A percentile compares a stretch with the other conserved stretches of the same genome.
Evolutionary conservation across 139 green algal species (phyloP).

Genomic region (Tetratostichococcus sp.): DNA sequence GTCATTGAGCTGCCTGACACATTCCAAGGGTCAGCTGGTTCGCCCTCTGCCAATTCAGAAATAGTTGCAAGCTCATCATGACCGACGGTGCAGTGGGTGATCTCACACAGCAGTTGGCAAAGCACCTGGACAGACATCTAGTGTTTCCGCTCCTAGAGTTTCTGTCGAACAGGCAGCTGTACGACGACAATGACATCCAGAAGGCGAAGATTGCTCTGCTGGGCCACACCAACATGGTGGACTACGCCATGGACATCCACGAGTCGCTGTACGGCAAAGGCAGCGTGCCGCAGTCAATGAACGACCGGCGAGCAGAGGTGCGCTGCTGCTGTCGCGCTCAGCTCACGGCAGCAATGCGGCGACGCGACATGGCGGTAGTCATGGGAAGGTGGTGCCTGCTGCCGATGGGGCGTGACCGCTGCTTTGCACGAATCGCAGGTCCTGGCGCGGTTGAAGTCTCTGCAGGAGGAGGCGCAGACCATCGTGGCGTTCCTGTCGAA

Average conservation of each 20-base stretch:
- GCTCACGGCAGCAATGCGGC: neutral
- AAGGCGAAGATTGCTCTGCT: slow-evolving; percentile 93
- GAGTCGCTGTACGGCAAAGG: slow-evolving; percentile 40
- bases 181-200: slow-evolving; percentile 84
- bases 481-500: slow-evolving; percentile 91
- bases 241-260: slow-evolving; percentile 91
- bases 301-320: slow-evolving; percentile 44
- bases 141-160: slow-evolving; percentile 97
- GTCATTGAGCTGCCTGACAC: too few relatives aligned
- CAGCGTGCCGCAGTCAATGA: slow-evolving; percentile 52
- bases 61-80: too few relatives aligned
- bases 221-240: slow-evolving; percentile 97
- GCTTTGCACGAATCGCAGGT: too few relatives aligned
- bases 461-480: slow-evolving; percentile 75
- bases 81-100: slow-evolving; percentile 47
- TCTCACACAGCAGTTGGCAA: slow-evolving; percentile 57
- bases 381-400: neutral
- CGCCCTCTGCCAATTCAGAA: neutral
- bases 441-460: slow-evolving; percentile 52
- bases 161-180: slow-evolving; percentile 77
- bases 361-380: too few relatives aligned
- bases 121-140: slow-evolving; percentile 86
- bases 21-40: neutral
- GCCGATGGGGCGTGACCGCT: too few relatives aligned
- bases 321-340: too few relatives aligned